Evolutionary conservation across 371 early-diverging fungal genomes (phyloP).

Genomic region (Circinella umbellata): DNA sequence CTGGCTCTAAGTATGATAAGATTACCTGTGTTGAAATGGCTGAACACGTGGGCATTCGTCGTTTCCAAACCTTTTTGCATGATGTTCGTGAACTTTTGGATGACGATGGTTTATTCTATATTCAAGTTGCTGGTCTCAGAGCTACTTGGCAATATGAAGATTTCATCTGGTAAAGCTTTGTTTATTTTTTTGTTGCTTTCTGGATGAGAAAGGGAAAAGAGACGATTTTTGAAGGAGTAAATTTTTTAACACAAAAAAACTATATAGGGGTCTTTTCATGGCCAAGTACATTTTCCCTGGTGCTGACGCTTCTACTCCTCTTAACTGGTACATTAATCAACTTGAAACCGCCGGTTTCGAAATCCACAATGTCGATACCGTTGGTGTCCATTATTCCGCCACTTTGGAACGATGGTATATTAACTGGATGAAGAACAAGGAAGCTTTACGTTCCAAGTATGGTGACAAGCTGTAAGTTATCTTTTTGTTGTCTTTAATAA

Average conservation of each 20-base stretch:
- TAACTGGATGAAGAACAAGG: constrained; percentile 96
- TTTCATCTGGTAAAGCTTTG: constrained; percentile 66
- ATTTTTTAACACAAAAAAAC: background rate
- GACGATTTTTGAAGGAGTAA: constrained; percentile 10
- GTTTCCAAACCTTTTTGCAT: constrained; percentile 88
- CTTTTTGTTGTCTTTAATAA: background rate
- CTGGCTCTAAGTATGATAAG: constrained; percentile 85
- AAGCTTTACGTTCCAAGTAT: constrained; percentile 78
- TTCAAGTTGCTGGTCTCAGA: constrained; percentile 97
- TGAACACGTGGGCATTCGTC: constrained; percentile 96
- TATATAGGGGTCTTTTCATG: constrained; percentile 89
- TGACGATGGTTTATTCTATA: constrained; percentile 96
- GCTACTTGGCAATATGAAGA: constrained; percentile 90
- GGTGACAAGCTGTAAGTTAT: constrained; percentile 79
- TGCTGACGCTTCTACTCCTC: constrained; percentile 95
- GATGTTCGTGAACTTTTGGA: constrained; percentile 94
- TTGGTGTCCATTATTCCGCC: constrained; percentile 97
- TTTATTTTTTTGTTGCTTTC: background rate
- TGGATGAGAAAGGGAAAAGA: no score
- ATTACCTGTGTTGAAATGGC: constrained; percentile 98
- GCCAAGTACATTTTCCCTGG: constrained; percentile 98
- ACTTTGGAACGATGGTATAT: constrained; percentile 95
- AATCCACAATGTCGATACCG: constrained; percentile 85
- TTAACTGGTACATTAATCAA: constrained; percentile 92
- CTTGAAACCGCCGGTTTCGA: constrained; percentile 94